Percentiles rank a stretch among this genome's conserved stretches.
Evolutionary conservation across 768 basidiomycete genomes (phyloP).

Genomic region (Clitopilus passeckerianus): DNA sequence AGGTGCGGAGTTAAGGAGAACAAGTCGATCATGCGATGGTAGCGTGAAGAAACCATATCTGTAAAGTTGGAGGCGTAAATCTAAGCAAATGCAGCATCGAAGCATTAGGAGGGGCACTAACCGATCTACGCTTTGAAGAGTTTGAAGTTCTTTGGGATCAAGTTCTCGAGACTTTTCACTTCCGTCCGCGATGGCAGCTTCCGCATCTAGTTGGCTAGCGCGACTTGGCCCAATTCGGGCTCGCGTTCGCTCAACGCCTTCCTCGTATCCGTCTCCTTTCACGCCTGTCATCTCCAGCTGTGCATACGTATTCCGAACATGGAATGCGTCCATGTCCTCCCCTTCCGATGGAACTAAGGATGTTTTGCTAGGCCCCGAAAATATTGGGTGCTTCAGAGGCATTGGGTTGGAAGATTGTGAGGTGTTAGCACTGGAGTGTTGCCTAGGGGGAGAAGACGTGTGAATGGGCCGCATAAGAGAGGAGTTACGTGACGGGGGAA

Average conservation of each 20-base stretch:
- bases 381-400: constrained; percentile 32
- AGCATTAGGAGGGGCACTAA: constrained; percentile 29
- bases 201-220: constrained; percentile 55
- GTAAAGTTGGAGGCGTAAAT: constrained; percentile 9
- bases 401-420: constrained; percentile 15
- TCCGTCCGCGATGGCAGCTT: constrained; percentile 49
- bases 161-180: constrained; percentile 64
- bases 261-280: constrained; percentile 90
- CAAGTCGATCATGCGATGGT: constrained; percentile 79
- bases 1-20: constrained; percentile 62
- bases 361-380: constrained; percentile 38
- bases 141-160: constrained; percentile 64
- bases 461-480: constrained; percentile 24
- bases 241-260: constrained; percentile 90
- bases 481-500: constrained; percentile 20
- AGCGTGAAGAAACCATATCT: constrained; percentile 92
- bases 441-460: constrained; percentile 15
- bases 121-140: constrained; percentile 83
- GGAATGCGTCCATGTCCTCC: constrained; percentile 78
- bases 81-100: not conserved
- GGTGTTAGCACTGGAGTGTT: constrained; percentile 14
- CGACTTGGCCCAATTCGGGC: constrained; percentile 56
- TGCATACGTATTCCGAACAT: constrained; percentile 85
- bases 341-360: constrained; percentile 72
- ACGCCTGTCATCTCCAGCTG: constrained; percentile 88